These are phyloP conservation scores for Colletotrichum karsti DNA, from an alignment of 2,329 filamentous ascomycete genomes.

Conservation along the genomic window DNA sequence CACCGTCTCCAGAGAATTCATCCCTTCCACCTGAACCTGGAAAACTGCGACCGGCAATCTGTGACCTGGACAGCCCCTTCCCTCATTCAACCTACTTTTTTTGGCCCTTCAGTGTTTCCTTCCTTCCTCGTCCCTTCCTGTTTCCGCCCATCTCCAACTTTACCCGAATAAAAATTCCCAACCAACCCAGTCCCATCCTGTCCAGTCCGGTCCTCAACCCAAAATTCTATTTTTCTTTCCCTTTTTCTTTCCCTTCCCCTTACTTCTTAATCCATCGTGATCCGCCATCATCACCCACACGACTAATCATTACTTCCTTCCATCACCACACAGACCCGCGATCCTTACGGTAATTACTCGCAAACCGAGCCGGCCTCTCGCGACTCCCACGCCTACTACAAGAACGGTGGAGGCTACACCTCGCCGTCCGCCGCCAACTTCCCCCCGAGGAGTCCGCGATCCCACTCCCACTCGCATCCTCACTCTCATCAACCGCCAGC, in stretches of 20 bases:
- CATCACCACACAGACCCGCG: constrained; percentile 52
- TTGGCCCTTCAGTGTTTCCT: not conserved
- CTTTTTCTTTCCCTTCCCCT: constrained; percentile 1
- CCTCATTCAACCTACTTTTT: not conserved
- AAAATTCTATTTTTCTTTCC: constrained; percentile 20
- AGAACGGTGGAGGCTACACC: constrained; percentile 54
- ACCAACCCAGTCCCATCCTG: constrained; percentile 26
- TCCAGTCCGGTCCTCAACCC: constrained; percentile 27
- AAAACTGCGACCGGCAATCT: not conserved
- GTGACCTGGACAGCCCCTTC: not conserved
- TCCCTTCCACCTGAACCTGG: constrained; percentile 17
- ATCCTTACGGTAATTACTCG: constrained; percentile 56
- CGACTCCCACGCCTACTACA: constrained; percentile 52
- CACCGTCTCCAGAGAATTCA: constrained; percentile 21
- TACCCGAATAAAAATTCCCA: constrained; percentile 26
- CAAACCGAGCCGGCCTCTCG: constrained; percentile 43
- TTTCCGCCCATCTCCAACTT: constrained; percentile 21
- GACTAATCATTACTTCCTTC: constrained; percentile 25
- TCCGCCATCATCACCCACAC: constrained; percentile 16
- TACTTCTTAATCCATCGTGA: constrained; percentile 1
- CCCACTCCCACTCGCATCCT: constrained; percentile 45
- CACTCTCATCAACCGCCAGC: constrained; percentile 51
- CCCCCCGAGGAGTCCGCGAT: constrained; percentile 58
- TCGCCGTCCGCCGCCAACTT: constrained; percentile 56
- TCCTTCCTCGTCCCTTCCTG: constrained; percentile 14